Evolutionary conservation across 805 yeast genomes (phyloP).

Genomic region (Zygoascus ofunaensis): DNA sequence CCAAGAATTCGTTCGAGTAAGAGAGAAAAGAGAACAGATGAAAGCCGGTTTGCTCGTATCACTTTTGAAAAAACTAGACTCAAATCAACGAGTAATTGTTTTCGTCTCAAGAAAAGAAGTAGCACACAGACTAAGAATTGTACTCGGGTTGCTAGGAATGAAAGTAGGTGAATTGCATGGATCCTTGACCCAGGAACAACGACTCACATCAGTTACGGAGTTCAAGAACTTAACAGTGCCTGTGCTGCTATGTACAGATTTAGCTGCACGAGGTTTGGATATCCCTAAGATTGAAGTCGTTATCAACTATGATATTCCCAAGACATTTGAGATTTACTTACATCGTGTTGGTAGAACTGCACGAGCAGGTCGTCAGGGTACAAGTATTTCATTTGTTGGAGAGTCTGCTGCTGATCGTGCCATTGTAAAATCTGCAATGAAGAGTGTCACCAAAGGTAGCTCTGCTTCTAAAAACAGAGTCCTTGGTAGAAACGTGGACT

Average conservation of each 20-base stretch:
- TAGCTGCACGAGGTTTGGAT: slow-evolving; percentile 98
- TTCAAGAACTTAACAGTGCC: slow-evolving; percentile 81
- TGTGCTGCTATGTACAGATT: slow-evolving; percentile 87
- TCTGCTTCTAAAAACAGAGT: slow-evolving; percentile 36
- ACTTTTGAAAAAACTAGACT: slow-evolving; percentile 58
- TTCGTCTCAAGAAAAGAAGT: slow-evolving; percentile 87
- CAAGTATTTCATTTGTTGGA: slow-evolving; percentile 87
- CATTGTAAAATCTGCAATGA: slow-evolving; percentile 86
- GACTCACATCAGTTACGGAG: slow-evolving; percentile 71
- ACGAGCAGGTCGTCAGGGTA: slow-evolving; percentile 96
- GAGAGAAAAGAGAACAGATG: slow-evolving; percentile 66
- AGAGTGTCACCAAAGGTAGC: slow-evolving; percentile 44
- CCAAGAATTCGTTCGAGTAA: slow-evolving; percentile 90
- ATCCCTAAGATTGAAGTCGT: slow-evolving; percentile 96
- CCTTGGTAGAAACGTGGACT: slow-evolving; percentile 84
- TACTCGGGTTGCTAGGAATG: slow-evolving; percentile 56
- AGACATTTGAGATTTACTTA: slow-evolving; percentile 77
- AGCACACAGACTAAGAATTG: slow-evolving; percentile 82
- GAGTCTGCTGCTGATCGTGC: slow-evolving; percentile 79
- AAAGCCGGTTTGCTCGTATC: slow-evolving; percentile 78
- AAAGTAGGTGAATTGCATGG: slow-evolving; percentile 73
- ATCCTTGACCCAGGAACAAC: slow-evolving; percentile 82
- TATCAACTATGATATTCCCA: slow-evolving; percentile 93
- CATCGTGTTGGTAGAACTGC: slow-evolving; percentile 99
- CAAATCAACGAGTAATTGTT: slow-evolving; percentile 69